Base-by-base conservation (phyloP, 768 basidiomycete species). In the Auriculariales sp. region DNA sequence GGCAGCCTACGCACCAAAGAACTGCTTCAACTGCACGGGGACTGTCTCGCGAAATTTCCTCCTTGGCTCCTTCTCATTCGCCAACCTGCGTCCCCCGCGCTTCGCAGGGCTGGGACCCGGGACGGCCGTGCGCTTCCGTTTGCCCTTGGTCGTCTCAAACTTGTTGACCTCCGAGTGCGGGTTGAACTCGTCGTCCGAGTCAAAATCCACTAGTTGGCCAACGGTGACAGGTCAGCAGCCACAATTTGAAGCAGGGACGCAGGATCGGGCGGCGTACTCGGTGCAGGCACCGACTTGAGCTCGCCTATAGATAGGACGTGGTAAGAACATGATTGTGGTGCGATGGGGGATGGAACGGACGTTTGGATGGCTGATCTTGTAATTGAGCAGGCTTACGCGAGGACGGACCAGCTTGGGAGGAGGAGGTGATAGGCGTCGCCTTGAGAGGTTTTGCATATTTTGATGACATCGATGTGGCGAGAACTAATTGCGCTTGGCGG, bases 151-250 rank as follows among this genome's bases (percentile, higher is more conserved):
- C 22, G 22, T 44, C 19, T 22, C 7, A 25, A 22, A 4, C 39
- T 44, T 19, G 39, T 44, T 44, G 39, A 44, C 19, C 39, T 44
- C 39, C 22, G 39, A 19, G 19, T 44, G 17, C 22, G 39, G 39
- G 39, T 44, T 44, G 39, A 44, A 44, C 19, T 44, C 39, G 19
- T 44, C 39, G 39, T 44, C 39, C 39, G 39, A 44, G 2, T 44
- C 39, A 11, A 11, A 19, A 5, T 24, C 22, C 17, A 44, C 39
- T 22, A 24, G 6, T 44, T n/a, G n/a, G n/a, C n/a, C n/a, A n/a
- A n/a, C n/a, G n/a, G 39, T 25, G 7, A 17, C 22, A 24, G 22
- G 12, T 22, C 17, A 25, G 17, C 22, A 24, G 19, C 39, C 22
- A 15, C 17, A 25, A 22, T 11, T 36, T n/a, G 4, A 5, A 15